Conservation (phyloP, 331 rosid genomes). For the Prunus yedoensis region DNA sequence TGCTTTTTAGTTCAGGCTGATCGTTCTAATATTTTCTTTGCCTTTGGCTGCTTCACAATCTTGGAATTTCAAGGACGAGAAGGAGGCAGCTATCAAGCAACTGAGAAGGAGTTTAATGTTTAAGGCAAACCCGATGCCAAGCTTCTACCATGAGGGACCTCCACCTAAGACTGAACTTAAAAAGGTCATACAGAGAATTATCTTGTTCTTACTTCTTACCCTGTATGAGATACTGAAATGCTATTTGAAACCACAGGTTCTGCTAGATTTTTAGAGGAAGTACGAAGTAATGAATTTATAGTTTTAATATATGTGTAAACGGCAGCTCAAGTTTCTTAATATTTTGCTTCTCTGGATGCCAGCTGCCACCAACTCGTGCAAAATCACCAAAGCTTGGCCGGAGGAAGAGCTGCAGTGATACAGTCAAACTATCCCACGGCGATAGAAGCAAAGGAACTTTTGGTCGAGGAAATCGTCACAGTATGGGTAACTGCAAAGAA, state of each 20-base stretch:
- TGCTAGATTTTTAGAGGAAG: conserved; percentile 14
- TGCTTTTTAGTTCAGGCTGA: conserved; percentile 4
- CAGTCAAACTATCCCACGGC: conserved; percentile 36
- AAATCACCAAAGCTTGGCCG: conserved; percentile 96
- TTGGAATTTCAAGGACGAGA: conserved; percentile 73
- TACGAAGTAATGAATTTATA: conserved; percentile 8
- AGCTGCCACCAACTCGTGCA: conserved; percentile 95
- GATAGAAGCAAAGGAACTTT: conserved; percentile 39
- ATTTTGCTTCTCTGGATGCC: conserved; percentile 28
- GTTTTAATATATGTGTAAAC: conserved; percentile 19
- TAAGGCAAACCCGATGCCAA: conserved; percentile 97
- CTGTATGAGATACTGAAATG: conserved; percentile 14
- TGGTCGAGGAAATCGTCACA: conserved; percentile 41
- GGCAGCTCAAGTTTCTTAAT: conserved; percentile 28
- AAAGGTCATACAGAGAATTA: conserved; percentile 52
- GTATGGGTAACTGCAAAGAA: conserved; percentile 31
- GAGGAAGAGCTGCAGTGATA: conserved; percentile 59
- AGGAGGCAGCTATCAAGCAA: conserved; percentile 75
- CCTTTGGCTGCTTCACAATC: conserved; percentile 26
- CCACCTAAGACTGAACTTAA: conserved; percentile 92
- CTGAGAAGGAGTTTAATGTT: conserved; percentile 87
- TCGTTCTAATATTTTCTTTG: conserved; percentile 19
- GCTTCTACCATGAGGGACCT: conserved; percentile 95
- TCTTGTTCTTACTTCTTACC: conserved; percentile 23
- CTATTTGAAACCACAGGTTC: conserved; percentile 12